A percentile compares a stretch with the other conserved stretches of the same genome.
These are phyloP conservation scores for Clonostachys chloroleuca DNA, from an alignment of 2,329 filamentous ascomycete genomes.

Conservation along the genomic window DNA sequence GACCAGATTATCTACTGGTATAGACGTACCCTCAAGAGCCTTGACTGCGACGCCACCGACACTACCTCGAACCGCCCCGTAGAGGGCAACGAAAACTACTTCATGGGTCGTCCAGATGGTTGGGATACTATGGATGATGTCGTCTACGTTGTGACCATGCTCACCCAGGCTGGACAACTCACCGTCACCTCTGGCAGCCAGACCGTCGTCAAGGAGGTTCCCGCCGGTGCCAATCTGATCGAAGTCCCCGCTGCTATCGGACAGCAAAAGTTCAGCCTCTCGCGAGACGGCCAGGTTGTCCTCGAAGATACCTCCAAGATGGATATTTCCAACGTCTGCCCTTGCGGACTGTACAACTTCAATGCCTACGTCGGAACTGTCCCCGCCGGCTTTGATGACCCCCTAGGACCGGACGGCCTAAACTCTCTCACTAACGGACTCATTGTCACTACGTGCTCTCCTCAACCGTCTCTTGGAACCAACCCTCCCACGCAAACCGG, in stretches of 20 bases:
- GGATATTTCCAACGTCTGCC: slow-evolving; percentile 41
- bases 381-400: slow-evolving; percentile 26
- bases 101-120: slow-evolving; percentile 43
- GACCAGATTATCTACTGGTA: slow-evolving; percentile 54
- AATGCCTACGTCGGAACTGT: slow-evolving; percentile 50
- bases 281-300: slow-evolving; percentile 30
- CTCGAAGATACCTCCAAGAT: slow-evolving; percentile 42
- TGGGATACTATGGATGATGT: slow-evolving; percentile 41
- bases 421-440: slow-evolving; percentile 16
- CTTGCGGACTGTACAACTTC: slow-evolving; percentile 52
- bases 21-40: slow-evolving; percentile 36
- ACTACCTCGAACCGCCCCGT: slow-evolving; percentile 37
- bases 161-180: slow-evolving; percentile 37
- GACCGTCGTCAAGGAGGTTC: slow-evolving; percentile 34
- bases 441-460: slow-evolving; percentile 16
- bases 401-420: slow-evolving; percentile 24
- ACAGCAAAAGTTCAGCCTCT: slow-evolving; percentile 38
- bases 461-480: too few relatives aligned
- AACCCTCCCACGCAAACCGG: too few relatives aligned
- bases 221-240: slow-evolving; percentile 37
- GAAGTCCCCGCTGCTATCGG: slow-evolving; percentile 41
- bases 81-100: slow-evolving; percentile 44
- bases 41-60: slow-evolving; percentile 47
- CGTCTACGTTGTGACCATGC: slow-evolving; percentile 46
- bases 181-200: slow-evolving; percentile 38